These are phyloP conservation scores for Nemania sp. DNA, from an alignment of 2,329 filamentous ascomycete genomes.

Conservation along the genomic window DNA sequence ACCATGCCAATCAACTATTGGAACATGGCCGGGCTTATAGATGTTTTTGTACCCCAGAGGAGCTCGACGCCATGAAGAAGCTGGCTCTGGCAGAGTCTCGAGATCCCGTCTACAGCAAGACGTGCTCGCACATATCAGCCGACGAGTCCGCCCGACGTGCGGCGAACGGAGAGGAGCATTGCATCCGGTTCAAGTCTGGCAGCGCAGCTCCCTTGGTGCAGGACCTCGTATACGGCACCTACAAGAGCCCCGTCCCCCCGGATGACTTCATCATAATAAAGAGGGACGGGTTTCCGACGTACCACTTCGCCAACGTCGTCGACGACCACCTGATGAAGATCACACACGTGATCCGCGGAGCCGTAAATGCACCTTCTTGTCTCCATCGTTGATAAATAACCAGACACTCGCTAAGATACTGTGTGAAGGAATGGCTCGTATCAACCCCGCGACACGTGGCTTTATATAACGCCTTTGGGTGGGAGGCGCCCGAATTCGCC, in stretches of 20 bases:
- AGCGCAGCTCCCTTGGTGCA: slow-evolving; percentile 66
- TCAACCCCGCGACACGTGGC: slow-evolving; percentile 78
- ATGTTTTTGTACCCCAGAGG: slow-evolving; percentile 83
- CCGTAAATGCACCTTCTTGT: slow-evolving; percentile 54
- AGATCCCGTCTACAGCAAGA: slow-evolving; percentile 60
- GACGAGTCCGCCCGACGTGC: slow-evolving; percentile 75
- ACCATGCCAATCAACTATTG: slow-evolving; percentile 72
- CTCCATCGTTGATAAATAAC: not conserved
- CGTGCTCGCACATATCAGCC: slow-evolving; percentile 68
- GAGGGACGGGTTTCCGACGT: slow-evolving; percentile 89
- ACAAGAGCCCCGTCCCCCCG: slow-evolving; percentile 58
- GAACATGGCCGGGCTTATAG: slow-evolving; percentile 78
- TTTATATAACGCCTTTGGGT: slow-evolving; percentile 78
- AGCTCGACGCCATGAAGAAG: slow-evolving; percentile 69
- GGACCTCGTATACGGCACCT: slow-evolving; percentile 79
- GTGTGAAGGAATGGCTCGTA: slow-evolving; percentile 82
- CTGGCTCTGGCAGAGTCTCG: slow-evolving; percentile 58
- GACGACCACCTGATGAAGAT: slow-evolving; percentile 96
- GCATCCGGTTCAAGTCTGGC: slow-evolving; percentile 75
- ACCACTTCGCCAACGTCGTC: slow-evolving; percentile 95
- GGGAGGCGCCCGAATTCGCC: slow-evolving; percentile 75
- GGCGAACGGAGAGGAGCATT: slow-evolving; percentile 69
- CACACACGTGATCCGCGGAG: slow-evolving; percentile 91
- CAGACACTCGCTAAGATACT: slow-evolving; percentile 2
- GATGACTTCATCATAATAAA: slow-evolving; percentile 93